A percentile compares a stretch with the other conserved stretches of the same genome.
These are phyloP conservation scores for Colletotrichum agaves DNA, from an alignment of 2,329 filamentous ascomycete genomes.

Conservation along the genomic window DNA sequence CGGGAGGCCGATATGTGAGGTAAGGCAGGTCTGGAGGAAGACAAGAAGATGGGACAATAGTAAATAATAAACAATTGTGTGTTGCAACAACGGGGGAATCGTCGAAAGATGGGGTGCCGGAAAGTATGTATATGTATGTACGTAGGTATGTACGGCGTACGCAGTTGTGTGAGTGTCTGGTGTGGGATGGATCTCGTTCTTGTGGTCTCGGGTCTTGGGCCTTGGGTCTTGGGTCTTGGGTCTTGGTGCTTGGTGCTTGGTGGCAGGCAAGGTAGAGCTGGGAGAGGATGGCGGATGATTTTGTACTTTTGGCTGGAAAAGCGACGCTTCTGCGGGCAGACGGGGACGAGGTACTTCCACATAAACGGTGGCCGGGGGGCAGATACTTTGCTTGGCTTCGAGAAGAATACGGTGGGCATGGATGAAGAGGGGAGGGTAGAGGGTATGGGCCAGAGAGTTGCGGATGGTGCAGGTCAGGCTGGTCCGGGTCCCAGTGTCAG, in stretches of 20 bases:
- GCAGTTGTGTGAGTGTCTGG: conserved; percentile 27
- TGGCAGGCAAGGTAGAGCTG: conserved; percentile 34
- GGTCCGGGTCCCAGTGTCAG: conserved; percentile 19
- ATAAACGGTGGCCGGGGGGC: conserved; percentile 31
- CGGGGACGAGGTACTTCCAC: conserved; percentile 31
- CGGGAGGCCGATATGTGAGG: conserved; percentile 9
- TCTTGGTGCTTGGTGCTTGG: conserved; percentile 6
- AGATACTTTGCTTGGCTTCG: conserved; percentile 38
- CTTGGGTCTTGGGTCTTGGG: conserved; percentile 8
- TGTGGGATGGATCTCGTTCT: conserved; percentile 33
- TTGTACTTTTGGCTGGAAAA: conserved; percentile 35
- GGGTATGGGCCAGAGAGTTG: conserved; percentile 7
- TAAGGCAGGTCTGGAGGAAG: conserved; percentile 4
- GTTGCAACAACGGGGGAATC: conserved; percentile 32
- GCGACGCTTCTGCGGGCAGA: conserved; percentile 34
- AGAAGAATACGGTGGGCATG: conserved; percentile 38
- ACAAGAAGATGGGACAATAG: conserved; percentile 37
- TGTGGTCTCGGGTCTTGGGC: conserved; percentile 12
- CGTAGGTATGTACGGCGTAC: conserved; percentile 29
- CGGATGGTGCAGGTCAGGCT: conserved; percentile 31
- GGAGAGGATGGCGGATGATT: conserved; percentile 26
- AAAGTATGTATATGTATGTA: conserved; percentile 36
- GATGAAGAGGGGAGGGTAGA: conserved; percentile 19
- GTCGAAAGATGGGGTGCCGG: conserved; percentile 35
- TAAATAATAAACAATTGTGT: conserved; percentile 40